Evolutionary conservation across 257 asterid species (phyloP).

Genomic region (Ajuga chamaepitys): DNA sequence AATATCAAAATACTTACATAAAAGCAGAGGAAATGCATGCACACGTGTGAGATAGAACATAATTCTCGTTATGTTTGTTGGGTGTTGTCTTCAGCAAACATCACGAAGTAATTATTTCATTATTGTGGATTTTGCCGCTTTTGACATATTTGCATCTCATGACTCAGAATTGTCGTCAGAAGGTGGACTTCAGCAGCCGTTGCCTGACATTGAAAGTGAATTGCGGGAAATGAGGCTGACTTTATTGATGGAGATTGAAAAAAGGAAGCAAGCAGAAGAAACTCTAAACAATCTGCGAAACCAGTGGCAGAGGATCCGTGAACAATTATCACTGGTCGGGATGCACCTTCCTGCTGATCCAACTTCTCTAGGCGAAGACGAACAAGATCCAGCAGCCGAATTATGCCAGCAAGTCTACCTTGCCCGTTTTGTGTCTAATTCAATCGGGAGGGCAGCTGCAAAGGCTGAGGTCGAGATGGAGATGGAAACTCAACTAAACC

Average conservation of each 20-base stretch:
- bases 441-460: constrained; percentile 80
- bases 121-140: constrained; percentile 3
- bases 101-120: neutral
- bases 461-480: constrained; percentile 87
- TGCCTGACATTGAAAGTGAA: constrained; percentile 62
- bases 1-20: too few relatives aligned
- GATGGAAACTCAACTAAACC: constrained; percentile 74
- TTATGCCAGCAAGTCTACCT: constrained; percentile 55
- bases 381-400: constrained; percentile 50
- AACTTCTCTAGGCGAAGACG: constrained; percentile 35
- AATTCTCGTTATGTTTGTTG: neutral
- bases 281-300: constrained; percentile 37
- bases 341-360: constrained; percentile 58
- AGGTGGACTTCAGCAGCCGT: constrained; percentile 35
- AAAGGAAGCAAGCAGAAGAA: constrained; percentile 85
- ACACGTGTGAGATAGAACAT: constrained; percentile 4
- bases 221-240: constrained; percentile 58
- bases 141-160: constrained; percentile 21
- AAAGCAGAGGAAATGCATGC: too few relatives aligned
- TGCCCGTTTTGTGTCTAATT: constrained; percentile 62
- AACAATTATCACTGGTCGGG: constrained; percentile 57
- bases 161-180: constrained; percentile 76
- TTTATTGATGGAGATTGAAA: constrained; percentile 78
- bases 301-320: constrained; percentile 60
- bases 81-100: neutral